phyloP scores from a whole-genome alignment of 2,329 filamentous ascomycete species.

The Ophiocordyceps unilateralis region DNA sequence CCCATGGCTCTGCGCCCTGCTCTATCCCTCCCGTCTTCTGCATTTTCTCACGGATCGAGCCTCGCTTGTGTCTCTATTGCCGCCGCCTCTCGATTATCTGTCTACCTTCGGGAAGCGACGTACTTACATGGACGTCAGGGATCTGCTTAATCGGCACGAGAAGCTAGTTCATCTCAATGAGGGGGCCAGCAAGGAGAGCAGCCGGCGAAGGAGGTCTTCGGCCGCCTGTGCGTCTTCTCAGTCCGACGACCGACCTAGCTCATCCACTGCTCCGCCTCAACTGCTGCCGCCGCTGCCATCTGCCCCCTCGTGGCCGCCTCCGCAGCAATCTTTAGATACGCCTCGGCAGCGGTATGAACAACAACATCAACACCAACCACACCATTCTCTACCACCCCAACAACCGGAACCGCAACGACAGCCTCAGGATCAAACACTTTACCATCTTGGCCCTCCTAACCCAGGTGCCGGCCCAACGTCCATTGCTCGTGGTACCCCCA shows the following conservation, averaged over 20 bases:
- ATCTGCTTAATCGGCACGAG: slow-evolving; percentile 45
- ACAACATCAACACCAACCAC: slow-evolving; percentile 2
- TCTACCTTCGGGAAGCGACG: neutral
- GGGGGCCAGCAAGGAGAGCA: slow-evolving; percentile 32
- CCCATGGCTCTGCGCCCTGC: too few relatives aligned
- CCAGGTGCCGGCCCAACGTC: slow-evolving; percentile 16
- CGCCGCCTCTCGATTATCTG: neutral
- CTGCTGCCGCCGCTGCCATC: slow-evolving; percentile 21
- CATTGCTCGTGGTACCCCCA: slow-evolving; percentile 24
- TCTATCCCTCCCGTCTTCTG: too few relatives aligned
- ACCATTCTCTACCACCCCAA: slow-evolving; percentile 3
- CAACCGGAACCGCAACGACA: slow-evolving; percentile 5
- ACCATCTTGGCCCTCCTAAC: slow-evolving; percentile 22
- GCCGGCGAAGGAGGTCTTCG: slow-evolving; percentile 31
- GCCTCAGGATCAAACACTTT: slow-evolving; percentile 11
- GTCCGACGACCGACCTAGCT: slow-evolving; percentile 21
- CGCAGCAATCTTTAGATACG: neutral
- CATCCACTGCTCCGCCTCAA: neutral
- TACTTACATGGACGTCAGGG: slow-evolving; percentile 46
- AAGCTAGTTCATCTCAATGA: slow-evolving; percentile 48
- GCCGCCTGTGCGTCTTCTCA: slow-evolving; percentile 24
- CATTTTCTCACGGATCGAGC: neutral
- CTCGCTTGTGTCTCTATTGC: neutral
- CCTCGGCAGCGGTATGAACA: slow-evolving; percentile 1
- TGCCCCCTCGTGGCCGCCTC: slow-evolving; percentile 9